Conservation (phyloP, 2,329 filamentous ascomycete species). For the Talaromyces sp. region DNA sequence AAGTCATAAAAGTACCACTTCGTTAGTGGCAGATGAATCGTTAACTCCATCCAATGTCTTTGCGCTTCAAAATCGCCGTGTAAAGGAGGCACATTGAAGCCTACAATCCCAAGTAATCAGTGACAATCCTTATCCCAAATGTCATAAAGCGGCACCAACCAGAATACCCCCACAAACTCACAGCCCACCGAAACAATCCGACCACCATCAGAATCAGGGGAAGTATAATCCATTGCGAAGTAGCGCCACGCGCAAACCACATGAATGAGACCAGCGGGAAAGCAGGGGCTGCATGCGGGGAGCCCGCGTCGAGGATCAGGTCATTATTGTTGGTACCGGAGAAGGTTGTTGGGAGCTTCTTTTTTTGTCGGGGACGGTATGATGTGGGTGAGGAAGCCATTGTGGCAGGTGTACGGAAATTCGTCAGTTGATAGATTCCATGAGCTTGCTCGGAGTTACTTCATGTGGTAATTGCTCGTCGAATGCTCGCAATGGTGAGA, state of each 20-base stretch:
- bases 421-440: neutral
- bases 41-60: conserved; percentile 98
- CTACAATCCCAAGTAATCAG: conserved; percentile 41
- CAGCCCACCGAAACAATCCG: conserved; percentile 91
- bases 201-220: conserved; percentile 83
- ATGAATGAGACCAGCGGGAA: conserved; percentile 93
- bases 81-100: conserved; percentile 79
- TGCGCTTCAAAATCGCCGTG: conserved; percentile 98
- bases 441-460: neutral
- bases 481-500: neutral
- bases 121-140: neutral
- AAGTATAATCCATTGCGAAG: conserved; percentile 89
- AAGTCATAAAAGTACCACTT: conserved; percentile 98
- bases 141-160: conserved; percentile 50
- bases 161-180: conserved; percentile 91
- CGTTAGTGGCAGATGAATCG: conserved; percentile 79
- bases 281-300: conserved; percentile 57
- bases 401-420: neutral
- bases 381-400: conserved; percentile 29
- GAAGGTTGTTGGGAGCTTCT: conserved; percentile 33
- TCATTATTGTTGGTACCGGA: conserved; percentile 42
- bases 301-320: conserved; percentile 43
- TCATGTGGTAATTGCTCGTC: neutral
- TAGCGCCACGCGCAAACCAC: conserved; percentile 77
- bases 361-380: conserved; percentile 47